Conservation (phyloP, 306 rosid species). For the Adenanthera pavonina region DNA sequence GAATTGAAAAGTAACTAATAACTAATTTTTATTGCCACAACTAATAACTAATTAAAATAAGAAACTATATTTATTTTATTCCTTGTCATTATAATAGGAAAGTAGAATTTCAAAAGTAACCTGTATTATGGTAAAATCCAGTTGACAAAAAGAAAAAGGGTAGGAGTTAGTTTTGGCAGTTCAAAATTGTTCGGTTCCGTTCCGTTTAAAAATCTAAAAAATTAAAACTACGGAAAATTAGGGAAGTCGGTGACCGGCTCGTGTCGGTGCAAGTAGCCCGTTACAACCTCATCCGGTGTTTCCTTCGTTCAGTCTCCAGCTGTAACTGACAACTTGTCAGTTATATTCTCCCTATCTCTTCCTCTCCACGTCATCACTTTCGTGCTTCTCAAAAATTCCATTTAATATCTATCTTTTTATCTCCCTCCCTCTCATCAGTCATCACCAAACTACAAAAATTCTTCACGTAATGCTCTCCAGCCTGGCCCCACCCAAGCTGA, state of each 20-base stretch:
- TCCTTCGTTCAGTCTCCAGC: slow-evolving; percentile 32
- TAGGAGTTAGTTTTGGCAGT: neutral
- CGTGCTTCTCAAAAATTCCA: slow-evolving; percentile 19
- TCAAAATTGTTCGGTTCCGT: neutral
- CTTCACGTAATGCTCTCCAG: slow-evolving; percentile 50
- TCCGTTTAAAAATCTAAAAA: neutral
- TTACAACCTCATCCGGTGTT: slow-evolving; percentile 31
- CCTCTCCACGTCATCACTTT: slow-evolving; percentile 43
- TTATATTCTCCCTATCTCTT: slow-evolving; percentile 2
- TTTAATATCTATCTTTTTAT: neutral
- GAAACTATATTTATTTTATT: too few relatives aligned
- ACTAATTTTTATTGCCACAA: too few relatives aligned
- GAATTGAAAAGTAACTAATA: too few relatives aligned
- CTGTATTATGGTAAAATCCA: neutral
- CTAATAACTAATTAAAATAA: too few relatives aligned
- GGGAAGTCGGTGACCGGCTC: slow-evolving; percentile 44
- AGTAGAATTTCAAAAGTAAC: neutral
- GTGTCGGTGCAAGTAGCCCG: slow-evolving; percentile 45
- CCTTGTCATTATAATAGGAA: neutral
- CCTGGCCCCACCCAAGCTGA: slow-evolving; percentile 59
- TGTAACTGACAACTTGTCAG: slow-evolving; percentile 54
- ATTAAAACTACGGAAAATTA: neutral
- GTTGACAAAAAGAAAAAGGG: neutral
- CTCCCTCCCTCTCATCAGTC: neutral
- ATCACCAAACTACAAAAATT: neutral